phyloP scores from a whole-genome alignment of 2,329 filamentous ascomycete species.

The Aspergillus aculeatus region DNA sequence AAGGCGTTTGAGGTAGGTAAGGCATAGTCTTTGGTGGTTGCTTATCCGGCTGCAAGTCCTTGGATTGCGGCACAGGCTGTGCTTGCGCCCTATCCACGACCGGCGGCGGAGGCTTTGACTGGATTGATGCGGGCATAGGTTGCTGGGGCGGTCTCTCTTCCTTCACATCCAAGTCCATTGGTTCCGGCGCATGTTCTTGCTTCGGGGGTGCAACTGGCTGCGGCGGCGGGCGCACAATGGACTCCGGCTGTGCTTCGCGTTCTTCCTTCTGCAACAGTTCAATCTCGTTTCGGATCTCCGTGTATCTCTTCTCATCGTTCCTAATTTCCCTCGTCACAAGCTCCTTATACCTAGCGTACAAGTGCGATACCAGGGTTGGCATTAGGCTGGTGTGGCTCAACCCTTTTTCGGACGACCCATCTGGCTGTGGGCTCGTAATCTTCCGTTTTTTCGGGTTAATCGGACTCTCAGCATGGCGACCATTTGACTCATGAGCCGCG shows the following conservation, averaged over 20 bases:
- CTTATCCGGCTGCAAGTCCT: slow-evolving; percentile 11
- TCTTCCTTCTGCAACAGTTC: slow-evolving; percentile 63
- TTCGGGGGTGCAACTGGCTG: slow-evolving; percentile 14
- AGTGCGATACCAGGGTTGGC: slow-evolving; percentile 66
- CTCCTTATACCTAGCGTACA: slow-evolving; percentile 74
- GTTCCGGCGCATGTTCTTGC: slow-evolving; percentile 20
- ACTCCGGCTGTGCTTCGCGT: slow-evolving; percentile 44
- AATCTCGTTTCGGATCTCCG: slow-evolving; percentile 65
- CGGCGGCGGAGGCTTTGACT: slow-evolving; percentile 5
- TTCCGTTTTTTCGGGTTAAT: slow-evolving; percentile 72
- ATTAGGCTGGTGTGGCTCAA: slow-evolving; percentile 66
- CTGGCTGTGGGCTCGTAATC: slow-evolving; percentile 62
- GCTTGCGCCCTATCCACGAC: slow-evolving; percentile 6
- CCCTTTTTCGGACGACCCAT: slow-evolving; percentile 63
- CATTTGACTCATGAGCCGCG: slow-evolving; percentile 27
- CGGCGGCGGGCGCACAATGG: slow-evolving; percentile 1
- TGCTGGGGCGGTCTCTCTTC: slow-evolving; percentile 18
- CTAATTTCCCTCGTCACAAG: slow-evolving; percentile 68
- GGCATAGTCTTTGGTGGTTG: slow-evolving; percentile 4
- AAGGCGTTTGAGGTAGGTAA: slow-evolving; percentile 3
- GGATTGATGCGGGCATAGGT: slow-evolving; percentile 9
- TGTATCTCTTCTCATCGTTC: slow-evolving; percentile 69
- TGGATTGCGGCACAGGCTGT: slow-evolving; percentile 10
- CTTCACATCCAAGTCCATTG: slow-evolving; percentile 32
- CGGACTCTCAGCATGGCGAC: slow-evolving; percentile 25